Percentiles rank a stretch among this genome's conserved stretches.
These are phyloP conservation scores for Dimargaris cristalligena DNA, from an alignment of 192 early-diverging fungal species.

Conservation along the genomic window DNA sequence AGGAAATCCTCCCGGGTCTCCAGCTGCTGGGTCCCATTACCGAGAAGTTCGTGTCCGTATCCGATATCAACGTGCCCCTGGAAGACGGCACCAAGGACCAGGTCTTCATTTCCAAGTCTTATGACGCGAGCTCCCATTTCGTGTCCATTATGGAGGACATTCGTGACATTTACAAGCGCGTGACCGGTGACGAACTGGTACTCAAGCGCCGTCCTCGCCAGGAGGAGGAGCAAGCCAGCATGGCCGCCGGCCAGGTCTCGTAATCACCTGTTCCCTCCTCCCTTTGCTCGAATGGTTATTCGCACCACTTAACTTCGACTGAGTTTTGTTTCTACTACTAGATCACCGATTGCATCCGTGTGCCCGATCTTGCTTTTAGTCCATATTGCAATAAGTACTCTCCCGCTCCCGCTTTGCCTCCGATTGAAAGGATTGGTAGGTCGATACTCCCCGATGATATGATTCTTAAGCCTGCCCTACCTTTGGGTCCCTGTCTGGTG, in stretches of 20 bases:
- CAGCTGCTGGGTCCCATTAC: conserved; percentile 76
- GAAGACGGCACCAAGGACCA: conserved; percentile 64
- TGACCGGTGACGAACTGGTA: conserved; percentile 58
- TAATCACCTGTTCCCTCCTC: not conserved
- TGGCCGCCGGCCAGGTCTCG: not conserved
- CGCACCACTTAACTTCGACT: no score
- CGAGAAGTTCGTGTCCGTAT: conserved; percentile 80
- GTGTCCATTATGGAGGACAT: conserved; percentile 96
- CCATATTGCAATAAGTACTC: no score
- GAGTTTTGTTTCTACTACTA: no score
- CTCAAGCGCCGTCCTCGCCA: conserved; percentile 49
- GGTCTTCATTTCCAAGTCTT: conserved; percentile 84
- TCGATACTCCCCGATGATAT: no score
- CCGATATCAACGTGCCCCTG: conserved; percentile 75
- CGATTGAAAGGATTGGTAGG: no score
- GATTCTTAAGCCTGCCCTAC: no score
- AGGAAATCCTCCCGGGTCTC: conserved; percentile 76
- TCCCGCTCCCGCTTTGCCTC: no score
- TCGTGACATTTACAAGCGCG: conserved; percentile 73
- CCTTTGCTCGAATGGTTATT: no score
- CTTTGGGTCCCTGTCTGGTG: no score
- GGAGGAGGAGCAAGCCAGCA: conserved; percentile 27
- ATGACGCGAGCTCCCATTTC: conserved; percentile 98
- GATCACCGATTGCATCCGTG: no score
- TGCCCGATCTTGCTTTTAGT: no score